These are phyloP conservation scores for Colletotrichum scovillei DNA, from an alignment of 2,329 filamentous ascomycete species.

Conservation along the genomic window DNA sequence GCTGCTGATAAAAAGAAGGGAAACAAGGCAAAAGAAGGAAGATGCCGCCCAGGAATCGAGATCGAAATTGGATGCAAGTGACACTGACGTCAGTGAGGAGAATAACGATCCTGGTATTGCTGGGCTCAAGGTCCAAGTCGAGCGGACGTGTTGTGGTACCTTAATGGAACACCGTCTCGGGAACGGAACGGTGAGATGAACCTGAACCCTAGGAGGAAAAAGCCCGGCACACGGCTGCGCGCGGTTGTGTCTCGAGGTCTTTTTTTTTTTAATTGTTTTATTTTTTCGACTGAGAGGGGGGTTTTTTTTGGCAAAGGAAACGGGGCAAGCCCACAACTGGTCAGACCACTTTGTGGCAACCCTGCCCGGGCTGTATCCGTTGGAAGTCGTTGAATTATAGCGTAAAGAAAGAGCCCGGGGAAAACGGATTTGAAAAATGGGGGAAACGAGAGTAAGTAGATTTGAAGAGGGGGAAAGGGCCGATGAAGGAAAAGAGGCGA, in stretches of 20 bases:
- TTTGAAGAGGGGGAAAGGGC: not conserved
- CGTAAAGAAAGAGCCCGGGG: not conserved
- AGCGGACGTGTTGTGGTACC: constrained; percentile 26
- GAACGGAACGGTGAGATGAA: constrained; percentile 29
- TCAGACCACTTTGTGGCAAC: constrained; percentile 32
- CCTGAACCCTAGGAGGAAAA: constrained; percentile 25
- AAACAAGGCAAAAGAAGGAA: not conserved
- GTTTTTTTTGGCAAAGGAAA: constrained; percentile 8
- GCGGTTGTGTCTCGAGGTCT: constrained; percentile 25
- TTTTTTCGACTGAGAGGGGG: not conserved
- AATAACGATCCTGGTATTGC: constrained; percentile 31
- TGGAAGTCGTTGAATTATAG: not conserved
- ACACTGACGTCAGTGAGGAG: constrained; percentile 36
- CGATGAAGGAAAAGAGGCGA: not conserved
- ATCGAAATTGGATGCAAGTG: constrained; percentile 14
- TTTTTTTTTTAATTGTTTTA: not conserved
- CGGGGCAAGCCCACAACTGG: constrained; percentile 30
- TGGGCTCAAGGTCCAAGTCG: constrained; percentile 31
- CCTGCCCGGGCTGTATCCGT: constrained; percentile 15
- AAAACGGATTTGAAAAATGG: not conserved
- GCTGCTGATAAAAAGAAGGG: not conserved
- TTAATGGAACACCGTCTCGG: constrained; percentile 30
- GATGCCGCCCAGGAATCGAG: constrained; percentile 12
- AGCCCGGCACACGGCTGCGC: constrained; percentile 4
- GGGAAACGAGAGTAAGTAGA: not conserved